Conservation (phyloP, 371 early-diverging fungal genomes). For the Circinella minor region DNA sequence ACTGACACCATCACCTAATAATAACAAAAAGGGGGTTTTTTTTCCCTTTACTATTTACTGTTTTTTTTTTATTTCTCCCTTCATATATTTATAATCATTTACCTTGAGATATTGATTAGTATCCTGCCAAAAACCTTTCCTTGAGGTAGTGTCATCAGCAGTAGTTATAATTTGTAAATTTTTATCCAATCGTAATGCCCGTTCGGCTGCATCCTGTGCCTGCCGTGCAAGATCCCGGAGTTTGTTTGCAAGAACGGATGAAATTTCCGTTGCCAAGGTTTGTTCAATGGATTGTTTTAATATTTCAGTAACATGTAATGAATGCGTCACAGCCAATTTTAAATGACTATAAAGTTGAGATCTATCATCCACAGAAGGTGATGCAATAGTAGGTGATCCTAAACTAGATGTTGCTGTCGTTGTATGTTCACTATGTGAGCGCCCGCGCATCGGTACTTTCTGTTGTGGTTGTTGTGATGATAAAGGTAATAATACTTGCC, state of each 20-base stretch:
- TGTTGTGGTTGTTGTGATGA: conserved; percentile 13
- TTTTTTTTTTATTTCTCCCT: not conserved
- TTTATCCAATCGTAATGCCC: conserved; percentile 33
- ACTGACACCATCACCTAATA: conserved; percentile 44
- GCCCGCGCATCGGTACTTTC: conserved; percentile 12
- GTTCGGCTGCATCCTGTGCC: conserved; percentile 31
- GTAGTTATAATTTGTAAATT: conserved; percentile 22
- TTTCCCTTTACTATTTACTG: not conserved
- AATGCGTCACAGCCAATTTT: conserved; percentile 39
- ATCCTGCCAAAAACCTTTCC: conserved; percentile 45
- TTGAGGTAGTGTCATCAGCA: conserved; percentile 19
- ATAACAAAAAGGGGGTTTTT: not conserved
- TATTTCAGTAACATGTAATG: conserved; percentile 39
- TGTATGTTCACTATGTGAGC: conserved; percentile 33
- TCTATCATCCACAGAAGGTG: conserved; percentile 28
- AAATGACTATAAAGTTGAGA: conserved; percentile 37
- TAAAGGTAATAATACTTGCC: conserved; percentile 36
- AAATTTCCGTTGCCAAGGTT: conserved; percentile 15
- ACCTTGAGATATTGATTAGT: conserved; percentile 50
- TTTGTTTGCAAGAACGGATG: conserved; percentile 26
- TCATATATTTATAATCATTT: not conserved
- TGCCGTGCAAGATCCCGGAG: conserved; percentile 29
- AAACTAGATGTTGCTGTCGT: conserved; percentile 7
- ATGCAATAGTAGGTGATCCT: conserved; percentile 1
- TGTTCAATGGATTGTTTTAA: conserved; percentile 40